These are phyloP conservation scores for Annona cherimola DNA, from an alignment of 164 flowering plant species.

Conservation along the genomic window DNA sequence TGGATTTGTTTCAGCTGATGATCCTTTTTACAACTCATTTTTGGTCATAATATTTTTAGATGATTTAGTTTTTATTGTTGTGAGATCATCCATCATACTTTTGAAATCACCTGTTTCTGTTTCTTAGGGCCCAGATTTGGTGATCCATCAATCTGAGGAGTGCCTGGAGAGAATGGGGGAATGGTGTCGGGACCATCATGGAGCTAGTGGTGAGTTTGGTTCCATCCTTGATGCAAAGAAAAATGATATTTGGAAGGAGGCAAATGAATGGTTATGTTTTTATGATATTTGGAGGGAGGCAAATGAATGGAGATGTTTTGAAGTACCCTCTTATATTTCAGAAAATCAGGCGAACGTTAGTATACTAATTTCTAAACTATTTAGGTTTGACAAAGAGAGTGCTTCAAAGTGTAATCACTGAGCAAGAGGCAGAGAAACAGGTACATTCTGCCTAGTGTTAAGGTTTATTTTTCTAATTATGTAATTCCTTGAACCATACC, in stretches of 20 bases:
- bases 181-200: slow-evolving; percentile 91
- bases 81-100: not conserved
- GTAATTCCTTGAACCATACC: not conserved
- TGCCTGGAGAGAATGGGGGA: slow-evolving; percentile 89
- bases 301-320: not conserved
- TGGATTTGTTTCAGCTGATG: not conserved
- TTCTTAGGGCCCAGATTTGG: slow-evolving; percentile 87
- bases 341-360: not conserved
- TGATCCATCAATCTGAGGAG: slow-evolving; percentile 76
- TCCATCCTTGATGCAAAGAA: not conserved
- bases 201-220: slow-evolving; percentile 65
- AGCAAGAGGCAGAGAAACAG: slow-evolving; percentile 86
- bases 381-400: slow-evolving; percentile 80
- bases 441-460: slow-evolving; percentile 22
- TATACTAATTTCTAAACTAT: not conserved
- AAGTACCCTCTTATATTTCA: not conserved
- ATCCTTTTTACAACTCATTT: not conserved
- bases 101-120: not conserved
- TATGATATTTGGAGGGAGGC: not conserved
- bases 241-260: not conserved
- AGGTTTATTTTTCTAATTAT: not conserved
- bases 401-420: slow-evolving; percentile 60
- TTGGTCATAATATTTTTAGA: too few relatives aligned
- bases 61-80: not conserved
- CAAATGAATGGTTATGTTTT: not conserved